These are phyloP conservation scores for Umbelopsis sp. DNA, from an alignment of 371 early-diverging fungal genomes.

Conservation along the genomic window DNA sequence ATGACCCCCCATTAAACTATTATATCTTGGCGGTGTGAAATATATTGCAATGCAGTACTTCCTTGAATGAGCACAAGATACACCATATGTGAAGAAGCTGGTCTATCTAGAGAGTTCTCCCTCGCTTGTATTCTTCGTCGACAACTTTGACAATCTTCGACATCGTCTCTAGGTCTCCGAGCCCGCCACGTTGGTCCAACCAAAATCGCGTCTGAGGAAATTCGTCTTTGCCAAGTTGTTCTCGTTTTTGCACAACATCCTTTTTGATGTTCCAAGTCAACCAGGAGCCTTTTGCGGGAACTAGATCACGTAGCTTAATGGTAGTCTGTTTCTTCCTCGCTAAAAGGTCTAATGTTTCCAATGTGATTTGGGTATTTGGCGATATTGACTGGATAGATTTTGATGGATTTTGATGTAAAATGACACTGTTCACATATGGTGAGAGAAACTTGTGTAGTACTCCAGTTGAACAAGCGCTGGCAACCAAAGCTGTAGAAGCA, in stretches of 20 bases:
- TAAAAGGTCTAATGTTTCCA: constrained; percentile 47
- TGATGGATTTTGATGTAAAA: constrained; percentile 28
- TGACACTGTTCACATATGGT: constrained; percentile 44
- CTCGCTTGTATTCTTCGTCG: constrained; percentile 31
- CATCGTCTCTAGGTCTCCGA: constrained; percentile 43
- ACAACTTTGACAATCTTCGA: constrained; percentile 40
- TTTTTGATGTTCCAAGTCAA: constrained; percentile 45
- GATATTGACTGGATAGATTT: constrained; percentile 26
- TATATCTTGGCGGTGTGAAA: no score
- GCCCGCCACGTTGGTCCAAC: constrained; percentile 44
- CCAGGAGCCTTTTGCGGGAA: constrained; percentile 29
- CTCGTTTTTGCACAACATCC: constrained; percentile 25
- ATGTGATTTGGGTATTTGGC: constrained; percentile 41
- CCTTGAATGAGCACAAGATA: no score
- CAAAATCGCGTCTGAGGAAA: constrained; percentile 45
- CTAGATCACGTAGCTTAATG: constrained; percentile 35
- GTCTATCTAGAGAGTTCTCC: constrained; percentile 12
- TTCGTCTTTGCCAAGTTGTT: constrained; percentile 24
- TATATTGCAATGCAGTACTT: no score
- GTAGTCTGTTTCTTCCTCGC: constrained; percentile 38
- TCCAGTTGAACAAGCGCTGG: constrained; percentile 52
- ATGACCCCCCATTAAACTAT: no score
- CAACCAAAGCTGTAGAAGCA: constrained; percentile 40
- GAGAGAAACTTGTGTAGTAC: constrained; percentile 45
- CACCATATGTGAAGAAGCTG: no score